Evolutionary conservation across 2,329 filamentous ascomycete species (phyloP).

Genomic region (Cordyceps cicadae): DNA sequence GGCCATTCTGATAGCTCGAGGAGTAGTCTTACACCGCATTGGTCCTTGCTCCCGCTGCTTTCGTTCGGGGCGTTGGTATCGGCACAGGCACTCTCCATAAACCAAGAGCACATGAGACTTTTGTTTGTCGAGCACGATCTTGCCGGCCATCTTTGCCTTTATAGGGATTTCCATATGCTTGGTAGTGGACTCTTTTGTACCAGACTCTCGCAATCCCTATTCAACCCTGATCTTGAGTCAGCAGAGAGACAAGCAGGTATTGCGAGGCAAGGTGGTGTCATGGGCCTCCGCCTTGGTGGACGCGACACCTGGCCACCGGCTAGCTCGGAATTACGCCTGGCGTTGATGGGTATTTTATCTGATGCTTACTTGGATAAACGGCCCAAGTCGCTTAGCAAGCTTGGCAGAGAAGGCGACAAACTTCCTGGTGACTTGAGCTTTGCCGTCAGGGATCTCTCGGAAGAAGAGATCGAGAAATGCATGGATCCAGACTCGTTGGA

Average conservation of each 20-base stretch:
- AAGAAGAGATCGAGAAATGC: slow-evolving; percentile 72
- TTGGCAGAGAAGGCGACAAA: slow-evolving; percentile 16
- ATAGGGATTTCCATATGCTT: slow-evolving; percentile 74
- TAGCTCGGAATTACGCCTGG: slow-evolving; percentile 83
- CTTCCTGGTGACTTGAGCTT: slow-evolving; percentile 72
- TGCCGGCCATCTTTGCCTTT: slow-evolving; percentile 62
- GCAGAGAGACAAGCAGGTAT: slow-evolving; percentile 66
- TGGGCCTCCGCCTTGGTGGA: slow-evolving; percentile 76
- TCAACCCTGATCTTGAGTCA: slow-evolving; percentile 72
- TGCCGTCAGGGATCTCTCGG: slow-evolving; percentile 69
- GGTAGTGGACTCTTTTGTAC: slow-evolving; percentile 79
- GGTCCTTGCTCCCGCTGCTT: slow-evolving; percentile 55
- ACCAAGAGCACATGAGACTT: slow-evolving; percentile 63
- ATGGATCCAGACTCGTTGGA: slow-evolving; percentile 76
- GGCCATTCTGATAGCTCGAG: slow-evolving; percentile 14
- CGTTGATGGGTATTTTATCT: slow-evolving; percentile 73
- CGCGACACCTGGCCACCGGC: slow-evolving; percentile 86
- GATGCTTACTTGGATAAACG: slow-evolving; percentile 53
- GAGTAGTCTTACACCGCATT: slow-evolving; percentile 41
- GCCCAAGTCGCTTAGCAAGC: slow-evolving; percentile 23
- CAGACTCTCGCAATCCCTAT: slow-evolving; percentile 72
- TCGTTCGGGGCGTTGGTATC: slow-evolving; percentile 69
- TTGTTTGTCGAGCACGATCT: slow-evolving; percentile 70
- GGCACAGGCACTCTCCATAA: slow-evolving; percentile 68
- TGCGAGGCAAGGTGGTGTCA: slow-evolving; percentile 59